These are phyloP conservation scores for Rhodosporidiobolus odoratus DNA, from an alignment of 768 basidiomycete species.

Conservation along the genomic window DNA sequence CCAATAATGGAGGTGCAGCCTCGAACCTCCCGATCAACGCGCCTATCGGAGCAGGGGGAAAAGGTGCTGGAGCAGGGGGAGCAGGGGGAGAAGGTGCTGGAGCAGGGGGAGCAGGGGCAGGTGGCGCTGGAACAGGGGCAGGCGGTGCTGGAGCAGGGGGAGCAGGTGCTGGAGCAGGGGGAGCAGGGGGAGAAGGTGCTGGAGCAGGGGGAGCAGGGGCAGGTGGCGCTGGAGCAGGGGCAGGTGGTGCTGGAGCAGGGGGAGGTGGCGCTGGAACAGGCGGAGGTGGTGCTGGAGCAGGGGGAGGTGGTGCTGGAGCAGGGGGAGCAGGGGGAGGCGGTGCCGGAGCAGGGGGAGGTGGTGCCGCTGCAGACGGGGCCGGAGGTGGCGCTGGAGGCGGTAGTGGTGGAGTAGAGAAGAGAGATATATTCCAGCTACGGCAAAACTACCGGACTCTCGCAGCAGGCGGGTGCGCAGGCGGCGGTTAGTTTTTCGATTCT, in stretches of 20 bases:
- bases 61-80: too few relatives aligned
- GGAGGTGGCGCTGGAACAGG: slow-evolving; percentile 1
- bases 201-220: background rate
- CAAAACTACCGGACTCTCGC: too few relatives aligned
- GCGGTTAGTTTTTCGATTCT: background rate
- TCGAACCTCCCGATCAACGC: slow-evolving; percentile 14
- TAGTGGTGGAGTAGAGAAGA: too few relatives aligned
- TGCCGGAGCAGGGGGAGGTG: slow-evolving; percentile 4
- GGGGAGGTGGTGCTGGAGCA: too few relatives aligned
- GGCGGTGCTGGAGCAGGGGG: background rate
- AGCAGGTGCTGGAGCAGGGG: background rate
- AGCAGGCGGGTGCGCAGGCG: too few relatives aligned
- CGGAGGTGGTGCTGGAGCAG: background rate
- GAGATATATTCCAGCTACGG: too few relatives aligned
- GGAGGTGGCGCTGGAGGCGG: background rate
- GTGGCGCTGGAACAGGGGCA: background rate
- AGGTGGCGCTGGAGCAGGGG: slow-evolving; percentile 3
- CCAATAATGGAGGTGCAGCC: slow-evolving; percentile 15
- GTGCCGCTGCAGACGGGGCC: background rate
- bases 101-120: background rate
- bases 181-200: too few relatives aligned
- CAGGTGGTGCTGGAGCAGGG: slow-evolving; percentile 8
- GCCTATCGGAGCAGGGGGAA: background rate
- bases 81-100: background rate
- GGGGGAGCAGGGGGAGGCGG: too few relatives aligned